phyloP scores from a whole-genome alignment of 176 grass and related monocot species.

The Calamus simplicifolius region DNA sequence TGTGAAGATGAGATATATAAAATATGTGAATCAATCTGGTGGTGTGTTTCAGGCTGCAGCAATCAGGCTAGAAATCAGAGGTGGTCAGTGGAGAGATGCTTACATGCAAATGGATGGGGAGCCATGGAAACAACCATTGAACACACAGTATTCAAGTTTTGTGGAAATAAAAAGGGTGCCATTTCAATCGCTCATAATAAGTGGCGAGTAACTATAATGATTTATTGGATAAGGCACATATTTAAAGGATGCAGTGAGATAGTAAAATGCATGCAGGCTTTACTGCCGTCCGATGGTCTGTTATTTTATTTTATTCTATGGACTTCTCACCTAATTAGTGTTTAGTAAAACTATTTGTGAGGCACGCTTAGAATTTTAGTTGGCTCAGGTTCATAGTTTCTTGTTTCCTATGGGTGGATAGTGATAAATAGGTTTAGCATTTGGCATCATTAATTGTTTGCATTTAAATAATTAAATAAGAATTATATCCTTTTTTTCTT shows the following conservation, averaged over 20 bases:
- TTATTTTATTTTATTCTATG: too few species aligned
- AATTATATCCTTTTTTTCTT: too few species aligned
- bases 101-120: conserved; percentile 99
- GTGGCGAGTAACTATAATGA: conserved; percentile 21
- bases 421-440: too few species aligned
- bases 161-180: conserved; percentile 87
- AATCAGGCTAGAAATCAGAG: conserved; percentile 91
- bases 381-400: too few species aligned
- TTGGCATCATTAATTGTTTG: too few species aligned
- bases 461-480: too few species aligned
- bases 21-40: conserved; percentile 4
- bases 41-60: conserved; percentile 58
- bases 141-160: conserved; percentile 57
- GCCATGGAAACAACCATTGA: conserved; percentile 92
- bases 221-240: conserved; percentile 1
- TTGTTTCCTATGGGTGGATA: too few species aligned
- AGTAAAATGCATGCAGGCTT: too few species aligned
- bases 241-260: background rate
- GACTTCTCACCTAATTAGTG: too few species aligned
- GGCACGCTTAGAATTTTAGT: too few species aligned
- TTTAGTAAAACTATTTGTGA: too few species aligned
- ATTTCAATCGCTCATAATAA: conserved; percentile 70
- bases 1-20: background rate
- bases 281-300: too few species aligned
- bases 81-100: conserved; percentile 61